phyloP scores from a whole-genome alignment of 768 basidiomycete genomes.

The Infundibulicybe gibba region DNA sequence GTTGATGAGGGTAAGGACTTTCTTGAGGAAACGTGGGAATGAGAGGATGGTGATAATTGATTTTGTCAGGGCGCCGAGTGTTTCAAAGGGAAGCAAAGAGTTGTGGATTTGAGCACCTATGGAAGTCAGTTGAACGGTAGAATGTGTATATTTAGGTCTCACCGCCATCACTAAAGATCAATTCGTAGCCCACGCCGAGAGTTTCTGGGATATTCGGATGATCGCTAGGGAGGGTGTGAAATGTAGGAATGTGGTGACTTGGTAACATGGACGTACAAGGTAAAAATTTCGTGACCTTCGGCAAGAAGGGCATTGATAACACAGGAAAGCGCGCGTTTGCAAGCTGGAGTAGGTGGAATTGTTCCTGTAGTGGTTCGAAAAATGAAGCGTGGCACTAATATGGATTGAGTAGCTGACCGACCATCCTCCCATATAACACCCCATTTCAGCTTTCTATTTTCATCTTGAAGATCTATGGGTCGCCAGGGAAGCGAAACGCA shows the following conservation, averaged over 20 bases:
- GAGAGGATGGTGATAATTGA: constrained; percentile 28
- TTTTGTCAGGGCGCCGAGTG: constrained; percentile 24
- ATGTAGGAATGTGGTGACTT: constrained; percentile 11
- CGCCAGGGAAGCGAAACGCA: constrained; percentile 50
- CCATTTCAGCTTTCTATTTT: constrained; percentile 55
- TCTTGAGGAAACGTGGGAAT: constrained; percentile 38
- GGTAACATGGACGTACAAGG: constrained; percentile 42
- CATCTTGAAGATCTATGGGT: constrained; percentile 40
- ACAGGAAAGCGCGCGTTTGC: constrained; percentile 48
- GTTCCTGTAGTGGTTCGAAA: constrained; percentile 35
- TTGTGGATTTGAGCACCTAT: constrained; percentile 42
- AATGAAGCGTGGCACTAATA: not conserved
- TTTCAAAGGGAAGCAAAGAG: constrained; percentile 29
- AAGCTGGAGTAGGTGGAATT: constrained; percentile 61
- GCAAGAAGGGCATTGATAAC: constrained; percentile 50
- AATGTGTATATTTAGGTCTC: constrained; percentile 7
- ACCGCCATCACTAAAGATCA: constrained; percentile 59
- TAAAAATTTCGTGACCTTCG: constrained; percentile 61
- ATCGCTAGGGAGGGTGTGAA: constrained; percentile 14
- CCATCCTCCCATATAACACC: constrained; percentile 63
- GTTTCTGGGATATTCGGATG: constrained; percentile 49
- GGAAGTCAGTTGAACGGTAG: not conserved
- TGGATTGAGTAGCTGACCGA: constrained; percentile 20
- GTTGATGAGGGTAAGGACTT: constrained; percentile 34
- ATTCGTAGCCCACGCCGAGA: constrained; percentile 48